Base-by-base conservation (phyloP, 1,139 yeast genomes). In the Yamadazyma conglobata region DNA sequence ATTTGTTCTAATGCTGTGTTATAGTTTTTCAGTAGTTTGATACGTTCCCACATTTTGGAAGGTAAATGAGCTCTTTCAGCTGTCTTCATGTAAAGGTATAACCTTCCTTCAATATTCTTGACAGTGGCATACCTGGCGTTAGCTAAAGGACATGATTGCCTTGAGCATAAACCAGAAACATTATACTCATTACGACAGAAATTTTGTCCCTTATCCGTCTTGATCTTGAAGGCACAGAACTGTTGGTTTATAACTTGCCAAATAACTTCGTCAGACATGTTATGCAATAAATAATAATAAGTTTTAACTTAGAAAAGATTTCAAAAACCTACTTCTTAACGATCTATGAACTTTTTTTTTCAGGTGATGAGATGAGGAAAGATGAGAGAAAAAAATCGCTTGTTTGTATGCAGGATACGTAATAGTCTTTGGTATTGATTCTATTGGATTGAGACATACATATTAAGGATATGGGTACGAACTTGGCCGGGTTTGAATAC, bases 21-120 rank as follows among this genome's bases (percentile, higher is more conserved):
- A 56, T 88, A 91, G 57, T 91, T 89, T 55, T 86, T 87, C 35
- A 93, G 84, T 38, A 91, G 70, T 55, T 81, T 81, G 54, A 91
- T 80, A 48, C 97, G 73, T 60, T 91, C 96, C 98, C 98, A 91
- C 58, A 86, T 66, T 50, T 84, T 84, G 27, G 85, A 77, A 10
- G 98, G 98, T 47, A 87, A 84, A 55, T 91, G 98, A 15, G 95
- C 93, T 60, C 98, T 77, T 65, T 91, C 98, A 2, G 94, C 95
- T 1, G 97, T 91, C 57, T 91, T 91, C 91, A 91, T 91, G 62
- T 91, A 91, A 24, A 91, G 68, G 52, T 88, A 91, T 28, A 91
- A 66, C 54, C 79, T 77, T 13, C 98, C 98, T 47, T 88, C 93
- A 24, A 87, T 75, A 48, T 77, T 81, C 49, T 91, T 83, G 30